Percentiles rank a stretch among this genome's conserved stretches.
phyloP scores from a whole-genome alignment of 2,329 filamentous ascomycete species.

The Stemphylium lycopersici region DNA sequence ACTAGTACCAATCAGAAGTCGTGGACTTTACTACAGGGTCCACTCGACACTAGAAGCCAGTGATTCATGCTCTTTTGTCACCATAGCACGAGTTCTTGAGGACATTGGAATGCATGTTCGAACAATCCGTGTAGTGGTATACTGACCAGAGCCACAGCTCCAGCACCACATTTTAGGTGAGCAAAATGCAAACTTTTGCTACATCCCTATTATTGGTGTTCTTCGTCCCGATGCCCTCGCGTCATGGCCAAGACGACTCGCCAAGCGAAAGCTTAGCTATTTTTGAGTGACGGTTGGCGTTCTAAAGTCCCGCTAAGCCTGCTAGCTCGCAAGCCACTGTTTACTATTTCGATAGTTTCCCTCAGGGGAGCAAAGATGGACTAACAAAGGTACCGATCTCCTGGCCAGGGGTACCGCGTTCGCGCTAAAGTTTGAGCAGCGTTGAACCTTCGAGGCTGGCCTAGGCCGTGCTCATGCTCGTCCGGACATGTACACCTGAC shows the following conservation, averaged over 20 bases:
- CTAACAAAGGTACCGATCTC: conserved; percentile 1
- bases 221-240: neutral
- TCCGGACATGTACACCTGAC: neutral
- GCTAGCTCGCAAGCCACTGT: conserved; percentile 15
- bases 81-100: neutral
- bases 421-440: conserved; percentile 9
- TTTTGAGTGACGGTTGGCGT: conserved; percentile 14
- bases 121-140: neutral
- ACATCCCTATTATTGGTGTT: neutral
- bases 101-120: too few relatives aligned
- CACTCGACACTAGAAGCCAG: neutral
- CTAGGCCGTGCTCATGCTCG: neutral
- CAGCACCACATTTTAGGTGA: neutral
- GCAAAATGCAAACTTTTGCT: neutral
- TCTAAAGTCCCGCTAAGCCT: conserved; percentile 8
- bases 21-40: neutral
- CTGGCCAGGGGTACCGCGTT: conserved; percentile 2
- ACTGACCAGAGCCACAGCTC: neutral
- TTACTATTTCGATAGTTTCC: conserved; percentile 21
- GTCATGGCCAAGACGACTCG: neutral
- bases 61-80: neutral
- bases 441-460: conserved; percentile 3
- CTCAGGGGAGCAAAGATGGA: neutral
- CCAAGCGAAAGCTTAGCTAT: conserved; percentile 19
- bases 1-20: neutral